Conservation (phyloP, 2,329 filamentous ascomycete genomes). For the Sarocladium brachiariae region DNA sequence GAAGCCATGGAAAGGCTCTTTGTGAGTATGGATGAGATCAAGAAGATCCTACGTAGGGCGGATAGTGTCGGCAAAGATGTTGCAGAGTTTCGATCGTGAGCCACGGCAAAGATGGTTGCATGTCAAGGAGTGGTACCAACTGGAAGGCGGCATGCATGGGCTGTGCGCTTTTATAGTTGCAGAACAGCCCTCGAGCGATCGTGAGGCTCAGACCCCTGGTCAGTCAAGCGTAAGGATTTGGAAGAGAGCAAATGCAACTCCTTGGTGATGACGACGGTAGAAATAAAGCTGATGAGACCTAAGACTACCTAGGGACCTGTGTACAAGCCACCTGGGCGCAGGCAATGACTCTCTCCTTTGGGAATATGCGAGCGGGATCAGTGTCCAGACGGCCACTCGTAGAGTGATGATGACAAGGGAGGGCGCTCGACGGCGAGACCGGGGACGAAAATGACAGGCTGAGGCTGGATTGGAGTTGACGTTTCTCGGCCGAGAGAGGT, state of each 20-base stretch:
- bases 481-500: background rate
- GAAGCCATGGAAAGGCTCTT: slow-evolving; percentile 44
- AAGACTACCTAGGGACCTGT: no score
- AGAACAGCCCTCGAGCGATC: background rate
- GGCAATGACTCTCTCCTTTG: background rate
- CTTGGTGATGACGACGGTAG: background rate
- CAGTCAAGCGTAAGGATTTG: background rate
- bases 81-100: no score
- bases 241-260: background rate
- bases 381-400: background rate
- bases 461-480: background rate
- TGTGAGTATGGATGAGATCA: no score
- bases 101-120: no score
- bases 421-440: background rate
- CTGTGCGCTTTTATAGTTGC: background rate
- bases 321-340: background rate
- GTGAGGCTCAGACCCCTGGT: background rate
- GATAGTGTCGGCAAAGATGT: no score
- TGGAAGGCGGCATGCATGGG: no score
- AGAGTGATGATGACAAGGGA: background rate
- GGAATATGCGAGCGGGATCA: background rate
- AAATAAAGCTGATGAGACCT: background rate
- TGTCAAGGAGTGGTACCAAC: no score
- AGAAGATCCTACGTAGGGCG: no score
- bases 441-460: background rate